A percentile compares a stretch with the other conserved stretches of the same genome.
These are phyloP conservation scores for Polygonum aviculare DNA, from an alignment of 148 eudicot species.

Conservation along the genomic window DNA sequence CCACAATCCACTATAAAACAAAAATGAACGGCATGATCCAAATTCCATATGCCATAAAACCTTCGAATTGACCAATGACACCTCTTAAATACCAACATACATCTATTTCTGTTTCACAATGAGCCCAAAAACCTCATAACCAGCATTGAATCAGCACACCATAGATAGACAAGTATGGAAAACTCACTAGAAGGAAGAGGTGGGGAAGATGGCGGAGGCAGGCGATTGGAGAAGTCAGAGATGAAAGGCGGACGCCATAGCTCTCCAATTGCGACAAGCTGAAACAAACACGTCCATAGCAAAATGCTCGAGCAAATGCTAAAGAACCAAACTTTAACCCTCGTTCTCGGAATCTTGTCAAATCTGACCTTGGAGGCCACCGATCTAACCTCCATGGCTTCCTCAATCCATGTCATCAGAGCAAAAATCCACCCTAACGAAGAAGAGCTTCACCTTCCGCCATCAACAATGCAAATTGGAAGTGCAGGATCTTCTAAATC, in stretches of 20 bases:
- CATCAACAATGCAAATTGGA: background rate
- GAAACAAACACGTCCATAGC: conserved; percentile 89
- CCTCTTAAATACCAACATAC: background rate
- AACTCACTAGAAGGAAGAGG: conserved; percentile 61
- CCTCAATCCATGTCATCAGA: conserved; percentile 43
- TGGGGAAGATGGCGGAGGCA: conserved; percentile 14
- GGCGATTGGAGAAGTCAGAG: conserved; percentile 25
- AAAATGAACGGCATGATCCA: background rate
- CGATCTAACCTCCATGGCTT: conserved; percentile 77
- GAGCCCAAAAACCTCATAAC: background rate
- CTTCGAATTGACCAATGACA: background rate
- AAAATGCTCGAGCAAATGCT: conserved; percentile 81
- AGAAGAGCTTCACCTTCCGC: background rate
- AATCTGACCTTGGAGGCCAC: conserved; percentile 38
- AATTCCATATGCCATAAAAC: background rate
- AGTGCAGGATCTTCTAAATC: background rate
- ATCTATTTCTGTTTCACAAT: background rate
- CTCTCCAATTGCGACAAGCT: conserved; percentile 70
- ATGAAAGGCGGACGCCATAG: conserved; percentile 71
- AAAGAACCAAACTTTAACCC: conserved; percentile 77
- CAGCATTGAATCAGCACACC: background rate
- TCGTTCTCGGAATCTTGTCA: conserved; percentile 61
- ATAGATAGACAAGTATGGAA: background rate
- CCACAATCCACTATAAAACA: conserved; percentile 4
- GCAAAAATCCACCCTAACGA: conserved; percentile 3